phyloP scores from a whole-genome alignment of 768 basidiomycete genomes.

The Mycena metata region DNA sequence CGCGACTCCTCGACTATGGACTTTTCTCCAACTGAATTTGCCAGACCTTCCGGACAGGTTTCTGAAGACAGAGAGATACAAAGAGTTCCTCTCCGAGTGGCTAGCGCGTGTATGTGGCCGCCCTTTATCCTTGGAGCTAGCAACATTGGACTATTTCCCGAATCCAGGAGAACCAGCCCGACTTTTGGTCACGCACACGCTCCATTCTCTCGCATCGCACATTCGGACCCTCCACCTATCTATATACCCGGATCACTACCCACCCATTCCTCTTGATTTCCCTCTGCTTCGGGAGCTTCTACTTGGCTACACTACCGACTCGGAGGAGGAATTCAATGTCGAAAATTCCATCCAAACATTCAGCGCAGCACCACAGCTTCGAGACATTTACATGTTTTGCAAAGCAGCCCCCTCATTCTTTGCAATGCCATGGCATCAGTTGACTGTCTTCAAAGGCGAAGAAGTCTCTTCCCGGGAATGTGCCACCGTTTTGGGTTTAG shows the following conservation, averaged over 20 bases:
- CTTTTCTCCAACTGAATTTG: neutral
- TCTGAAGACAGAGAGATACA: neutral
- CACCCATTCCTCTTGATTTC: neutral
- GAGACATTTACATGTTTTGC: neutral
- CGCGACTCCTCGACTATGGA: constrained; percentile 14
- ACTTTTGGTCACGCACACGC: neutral
- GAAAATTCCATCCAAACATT: neutral
- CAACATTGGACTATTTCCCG: neutral
- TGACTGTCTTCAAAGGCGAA: constrained; percentile 9
- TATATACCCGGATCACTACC: neutral
- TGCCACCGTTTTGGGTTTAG: neutral
- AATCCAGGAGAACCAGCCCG: neutral
- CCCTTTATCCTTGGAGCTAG: neutral
- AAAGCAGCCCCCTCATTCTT: neutral
- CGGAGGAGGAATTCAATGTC: neutral
- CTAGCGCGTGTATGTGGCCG: neutral
- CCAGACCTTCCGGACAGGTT: neutral
- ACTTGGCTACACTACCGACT: neutral
- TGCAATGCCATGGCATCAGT: constrained; percentile 6
- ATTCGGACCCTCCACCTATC: neutral
- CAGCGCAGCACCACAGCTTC: constrained; percentile 16
- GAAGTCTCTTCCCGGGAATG: neutral
- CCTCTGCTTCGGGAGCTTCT: constrained; percentile 1
- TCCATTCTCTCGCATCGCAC: neutral
- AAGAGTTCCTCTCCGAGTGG: neutral